phyloP scores from a whole-genome alignment of 805 yeast genomes.

The Pichia pseudocactophila region DNA sequence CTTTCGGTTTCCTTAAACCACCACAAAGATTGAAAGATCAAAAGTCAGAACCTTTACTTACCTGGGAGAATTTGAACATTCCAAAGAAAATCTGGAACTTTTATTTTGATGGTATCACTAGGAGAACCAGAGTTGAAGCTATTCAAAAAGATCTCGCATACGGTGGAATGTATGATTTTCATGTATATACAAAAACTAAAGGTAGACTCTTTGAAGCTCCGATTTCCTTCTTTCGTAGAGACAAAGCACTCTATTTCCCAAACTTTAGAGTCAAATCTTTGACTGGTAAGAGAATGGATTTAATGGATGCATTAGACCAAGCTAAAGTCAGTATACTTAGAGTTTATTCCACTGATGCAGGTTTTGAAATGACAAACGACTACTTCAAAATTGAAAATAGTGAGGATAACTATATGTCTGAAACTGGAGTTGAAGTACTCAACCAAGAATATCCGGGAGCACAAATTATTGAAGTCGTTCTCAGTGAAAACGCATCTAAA shows the following conservation, averaged over 20 bases:
- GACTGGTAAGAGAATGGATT: slow-evolving; percentile 24
- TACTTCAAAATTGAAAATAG: slow-evolving; percentile 43
- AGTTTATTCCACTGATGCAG: slow-evolving; percentile 58
- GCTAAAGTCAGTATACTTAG: slow-evolving; percentile 54
- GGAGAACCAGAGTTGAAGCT: slow-evolving; percentile 25
- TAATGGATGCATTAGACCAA: slow-evolving; percentile 34
- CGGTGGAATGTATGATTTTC: slow-evolving; percentile 60
- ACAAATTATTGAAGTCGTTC: slow-evolving; percentile 68
- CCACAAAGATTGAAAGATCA: slow-evolving; percentile 19
- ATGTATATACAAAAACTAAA: slow-evolving; percentile 57
- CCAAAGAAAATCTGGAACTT: slow-evolving; percentile 27
- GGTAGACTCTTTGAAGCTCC: slow-evolving; percentile 87
- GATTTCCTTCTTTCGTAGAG: slow-evolving; percentile 61
- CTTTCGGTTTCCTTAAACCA: slow-evolving; percentile 25
- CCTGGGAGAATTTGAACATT: slow-evolving; percentile 22
- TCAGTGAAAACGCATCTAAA: slow-evolving; percentile 68
- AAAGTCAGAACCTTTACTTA: slow-evolving; percentile 18
- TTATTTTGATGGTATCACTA: slow-evolving; percentile 30
- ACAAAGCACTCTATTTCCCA: slow-evolving; percentile 74
- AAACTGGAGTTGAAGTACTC: slow-evolving; percentile 35
- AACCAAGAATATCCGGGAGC: slow-evolving; percentile 37
- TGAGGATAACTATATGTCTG: slow-evolving; percentile 32
- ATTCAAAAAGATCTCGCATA: slow-evolving; percentile 56
- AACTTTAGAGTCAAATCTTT: slow-evolving; percentile 57
- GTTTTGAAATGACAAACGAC: slow-evolving; percentile 55